Evolutionary conservation across 2,329 filamentous ascomycete genomes (phyloP).

Genomic region (Neurospora crassa): DNA sequence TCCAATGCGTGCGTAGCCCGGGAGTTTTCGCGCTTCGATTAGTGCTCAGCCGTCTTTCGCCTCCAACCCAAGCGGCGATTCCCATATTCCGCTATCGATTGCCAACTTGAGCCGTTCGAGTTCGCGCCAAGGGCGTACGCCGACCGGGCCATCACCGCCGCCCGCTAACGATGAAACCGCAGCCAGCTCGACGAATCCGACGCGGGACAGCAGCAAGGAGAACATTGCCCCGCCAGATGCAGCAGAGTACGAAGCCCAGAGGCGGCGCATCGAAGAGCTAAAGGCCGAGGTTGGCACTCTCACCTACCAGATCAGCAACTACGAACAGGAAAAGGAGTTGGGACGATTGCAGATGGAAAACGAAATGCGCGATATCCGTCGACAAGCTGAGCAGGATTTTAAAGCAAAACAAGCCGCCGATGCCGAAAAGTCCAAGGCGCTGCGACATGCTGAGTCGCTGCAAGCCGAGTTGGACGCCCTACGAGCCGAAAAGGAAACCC

Average conservation of each 20-base stretch:
- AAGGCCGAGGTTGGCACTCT: constrained; percentile 84
- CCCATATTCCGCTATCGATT: constrained; percentile 8
- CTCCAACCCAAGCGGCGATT: constrained; percentile 26
- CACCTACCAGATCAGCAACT: constrained; percentile 76
- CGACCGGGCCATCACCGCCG: constrained; percentile 14
- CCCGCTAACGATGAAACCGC: constrained; percentile 20
- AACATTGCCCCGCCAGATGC: constrained; percentile 49
- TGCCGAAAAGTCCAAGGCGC: constrained; percentile 39
- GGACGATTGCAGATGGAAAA: constrained; percentile 68
- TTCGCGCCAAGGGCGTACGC: constrained; percentile 15
- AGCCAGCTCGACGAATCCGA: constrained; percentile 30
- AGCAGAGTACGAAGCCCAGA: constrained; percentile 49
- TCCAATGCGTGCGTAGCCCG: constrained; percentile 13
- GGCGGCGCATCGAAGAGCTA: constrained; percentile 60
- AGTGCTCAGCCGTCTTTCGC: constrained; percentile 28
- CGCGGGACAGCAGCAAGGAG: constrained; percentile 49
- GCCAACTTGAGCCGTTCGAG: constrained; percentile 14
- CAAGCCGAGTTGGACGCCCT: constrained; percentile 43
- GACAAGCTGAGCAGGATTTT: constrained; percentile 78
- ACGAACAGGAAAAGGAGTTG: constrained; percentile 82
- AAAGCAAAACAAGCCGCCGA: constrained; percentile 54
- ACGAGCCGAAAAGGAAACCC: constrained; percentile 39
- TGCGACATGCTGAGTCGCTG: constrained; percentile 39
- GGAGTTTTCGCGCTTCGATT: constrained; percentile 18
- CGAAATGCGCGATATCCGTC: constrained; percentile 70